Base-by-base conservation (phyloP, 2,329 filamentous ascomycete genomes). In the Fusarium succisae region DNA sequence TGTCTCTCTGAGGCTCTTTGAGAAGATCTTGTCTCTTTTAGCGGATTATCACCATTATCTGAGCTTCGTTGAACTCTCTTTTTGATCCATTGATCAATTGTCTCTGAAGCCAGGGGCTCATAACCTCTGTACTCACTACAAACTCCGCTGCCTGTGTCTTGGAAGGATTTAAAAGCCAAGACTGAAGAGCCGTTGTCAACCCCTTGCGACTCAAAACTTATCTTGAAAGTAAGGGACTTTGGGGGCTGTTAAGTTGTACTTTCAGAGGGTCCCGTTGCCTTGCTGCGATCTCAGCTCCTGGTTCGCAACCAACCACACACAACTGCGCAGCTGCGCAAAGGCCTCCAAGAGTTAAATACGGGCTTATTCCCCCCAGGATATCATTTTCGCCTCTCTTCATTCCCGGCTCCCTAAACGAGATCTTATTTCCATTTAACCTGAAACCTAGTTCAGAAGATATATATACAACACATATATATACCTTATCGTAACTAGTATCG, bases 191-290 rank as follows among this genome's bases (percentile, higher is more conserved):
- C 13, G 24, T 38, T 35, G 24, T 37, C 28, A 28, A 13, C 12
- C 37, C 48, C 43, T 64, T 35, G 50, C 50, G 28, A 18, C 20
- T 28, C 48, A 30, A 43, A 37, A 48, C 30, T 35, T 63, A 43
- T 60, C 37, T 60, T 63, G 37, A 26, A 59, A n/a, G 47, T 35
- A 66, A 37, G 66, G 38, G 38, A 50, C 41, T 53, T 47, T 54
- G 51, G 54, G 51, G 53, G 43, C 60, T 57, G 24, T 38, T 35
- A 17, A 59, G 45, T 66, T 66, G 67, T 60, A 66, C 39, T 65
- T 64, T 70, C 54, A 69, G 39, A 63, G 51, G 62, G 63, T 24
- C 45, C 28, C 15, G 53, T 70, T 35, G 67, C 67, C 67, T 70
- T 55, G 24, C 64, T 59, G 20, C 35, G 13, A 58, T 44, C 35